Evolutionary conservation across 73 alveolate genomes (phyloP).

Genomic region (Tetrahymena elliotti): DNA sequence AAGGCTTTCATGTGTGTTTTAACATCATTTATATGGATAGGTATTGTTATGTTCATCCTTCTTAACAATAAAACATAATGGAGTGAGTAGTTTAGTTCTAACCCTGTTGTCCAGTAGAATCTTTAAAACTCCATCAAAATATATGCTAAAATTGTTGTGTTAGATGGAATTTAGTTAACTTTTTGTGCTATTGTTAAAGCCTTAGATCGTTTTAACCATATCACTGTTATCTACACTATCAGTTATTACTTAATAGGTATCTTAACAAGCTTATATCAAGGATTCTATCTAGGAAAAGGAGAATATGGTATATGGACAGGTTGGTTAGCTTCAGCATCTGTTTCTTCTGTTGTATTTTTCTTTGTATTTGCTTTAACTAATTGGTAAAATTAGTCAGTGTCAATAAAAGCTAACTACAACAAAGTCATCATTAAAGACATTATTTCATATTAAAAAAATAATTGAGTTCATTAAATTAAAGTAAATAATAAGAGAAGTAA

Average conservation of each 20-base stretch:
- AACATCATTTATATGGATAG: not conserved
- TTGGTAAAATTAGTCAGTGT: not conserved
- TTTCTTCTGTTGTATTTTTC: not conserved
- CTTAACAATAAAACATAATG: not conserved
- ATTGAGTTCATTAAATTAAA: not conserved
- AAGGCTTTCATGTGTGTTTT: not conserved
- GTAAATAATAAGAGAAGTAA: no score
- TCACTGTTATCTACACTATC: not conserved
- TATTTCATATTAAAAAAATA: not conserved
- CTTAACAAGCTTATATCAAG: not conserved
- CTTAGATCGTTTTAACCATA: not conserved
- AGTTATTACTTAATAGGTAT: not conserved
- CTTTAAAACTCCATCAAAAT: not conserved
- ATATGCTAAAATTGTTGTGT: not conserved
- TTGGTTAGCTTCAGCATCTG: not conserved
- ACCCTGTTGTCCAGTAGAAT: not conserved
- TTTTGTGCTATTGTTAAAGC: not conserved
- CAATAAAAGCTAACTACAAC: not conserved
- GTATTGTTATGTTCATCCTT: not conserved
- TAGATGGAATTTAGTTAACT: not conserved
- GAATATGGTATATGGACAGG: not conserved
- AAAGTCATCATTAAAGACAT: not conserved
- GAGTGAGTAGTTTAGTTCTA: not conserved
- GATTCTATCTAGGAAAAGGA: not conserved
- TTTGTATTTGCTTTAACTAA: not conserved